A percentile compares a stretch with the other conserved stretches of the same genome.
Evolutionary conservation across 139 green algal genomes (phyloP).

Genomic region (Coelastrella sp.): DNA sequence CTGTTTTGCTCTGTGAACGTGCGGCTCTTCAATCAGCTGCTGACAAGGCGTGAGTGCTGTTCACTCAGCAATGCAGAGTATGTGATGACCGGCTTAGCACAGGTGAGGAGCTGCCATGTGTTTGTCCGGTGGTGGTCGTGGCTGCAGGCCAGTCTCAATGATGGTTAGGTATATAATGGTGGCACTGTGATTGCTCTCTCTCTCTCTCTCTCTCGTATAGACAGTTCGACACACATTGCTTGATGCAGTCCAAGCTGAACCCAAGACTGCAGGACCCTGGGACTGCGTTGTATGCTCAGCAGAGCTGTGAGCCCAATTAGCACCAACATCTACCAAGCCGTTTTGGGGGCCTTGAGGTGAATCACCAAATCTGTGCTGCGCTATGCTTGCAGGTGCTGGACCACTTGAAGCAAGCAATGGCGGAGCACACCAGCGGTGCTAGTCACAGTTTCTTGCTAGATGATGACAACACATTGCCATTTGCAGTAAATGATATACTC

Average conservation of each 20-base stretch:
- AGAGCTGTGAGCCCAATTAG: too few species aligned
- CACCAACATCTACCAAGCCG: not conserved
- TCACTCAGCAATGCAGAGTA: conserved; percentile 99
- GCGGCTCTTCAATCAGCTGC: conserved; percentile 99
- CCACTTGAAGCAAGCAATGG: conserved; percentile 94
- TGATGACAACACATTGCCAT: conserved; percentile 95
- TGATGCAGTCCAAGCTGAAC: not conserved
- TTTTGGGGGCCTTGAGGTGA: not conserved
- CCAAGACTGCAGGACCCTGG: not conserved
- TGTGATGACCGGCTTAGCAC: conserved; percentile 94
- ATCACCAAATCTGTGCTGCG: not conserved
- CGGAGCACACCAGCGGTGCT: conserved; percentile 72
- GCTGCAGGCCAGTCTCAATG: not conserved
- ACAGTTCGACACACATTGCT: not conserved
- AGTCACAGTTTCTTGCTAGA: conserved; percentile 97
- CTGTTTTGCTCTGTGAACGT: conserved; percentile 96
- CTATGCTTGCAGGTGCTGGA: conserved; percentile 73
- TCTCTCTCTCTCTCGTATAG: too few species aligned
- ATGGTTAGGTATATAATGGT: too few species aligned
- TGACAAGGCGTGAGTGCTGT: conserved; percentile 99
- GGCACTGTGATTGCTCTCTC: too few species aligned
- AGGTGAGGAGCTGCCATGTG: conserved; percentile 53
- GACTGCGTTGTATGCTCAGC: too few species aligned
- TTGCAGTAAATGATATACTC: conserved; percentile 72
- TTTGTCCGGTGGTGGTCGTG: not conserved